Evolutionary conservation across 805 yeast genomes (phyloP).

Genomic region (Nakazawaea holstii): DNA sequence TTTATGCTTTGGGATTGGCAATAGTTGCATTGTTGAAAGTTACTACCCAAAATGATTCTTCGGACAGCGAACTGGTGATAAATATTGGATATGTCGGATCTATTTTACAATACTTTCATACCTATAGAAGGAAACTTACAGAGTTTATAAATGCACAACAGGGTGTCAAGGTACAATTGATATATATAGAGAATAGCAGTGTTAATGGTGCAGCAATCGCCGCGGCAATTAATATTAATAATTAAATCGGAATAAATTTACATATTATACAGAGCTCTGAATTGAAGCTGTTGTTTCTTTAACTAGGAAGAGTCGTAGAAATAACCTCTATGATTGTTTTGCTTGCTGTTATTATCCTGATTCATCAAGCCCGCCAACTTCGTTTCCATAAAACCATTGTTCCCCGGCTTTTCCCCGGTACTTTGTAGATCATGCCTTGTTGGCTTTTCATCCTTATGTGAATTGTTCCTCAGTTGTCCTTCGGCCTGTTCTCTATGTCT

Average conservation of each 20-base stretch:
- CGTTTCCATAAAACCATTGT: conserved; percentile 2
- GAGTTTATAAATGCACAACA: conserved; percentile 14
- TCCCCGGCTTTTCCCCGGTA: background rate
- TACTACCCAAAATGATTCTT: conserved; percentile 17
- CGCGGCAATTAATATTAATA: conserved; percentile 22
- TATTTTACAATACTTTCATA: conserved; percentile 37
- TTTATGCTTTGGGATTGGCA: conserved; percentile 36
- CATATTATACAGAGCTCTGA: background rate
- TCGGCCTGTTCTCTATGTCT: conserved; percentile 5
- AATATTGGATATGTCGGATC: conserved; percentile 48
- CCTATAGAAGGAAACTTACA: conserved; percentile 29
- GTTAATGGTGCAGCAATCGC: conserved; percentile 52
- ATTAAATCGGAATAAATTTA: background rate
- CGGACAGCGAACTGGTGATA: conserved; percentile 13
- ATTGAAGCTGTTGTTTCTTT: background rate
- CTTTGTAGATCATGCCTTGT: background rate
- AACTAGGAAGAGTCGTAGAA: too few species aligned
- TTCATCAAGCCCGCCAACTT: conserved; percentile 3
- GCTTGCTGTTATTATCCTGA: background rate
- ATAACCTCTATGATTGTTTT: too few species aligned
- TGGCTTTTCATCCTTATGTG: background rate
- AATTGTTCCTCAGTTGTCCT: background rate
- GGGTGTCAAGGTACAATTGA: conserved; percentile 29
- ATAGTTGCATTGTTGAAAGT: conserved; percentile 32
- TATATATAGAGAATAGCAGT: conserved; percentile 38